Percentiles rank a stretch among this genome's conserved stretches.
These are phyloP conservation scores for Acacia acuminata DNA, from an alignment of 306 rosid species.

Conservation along the genomic window DNA sequence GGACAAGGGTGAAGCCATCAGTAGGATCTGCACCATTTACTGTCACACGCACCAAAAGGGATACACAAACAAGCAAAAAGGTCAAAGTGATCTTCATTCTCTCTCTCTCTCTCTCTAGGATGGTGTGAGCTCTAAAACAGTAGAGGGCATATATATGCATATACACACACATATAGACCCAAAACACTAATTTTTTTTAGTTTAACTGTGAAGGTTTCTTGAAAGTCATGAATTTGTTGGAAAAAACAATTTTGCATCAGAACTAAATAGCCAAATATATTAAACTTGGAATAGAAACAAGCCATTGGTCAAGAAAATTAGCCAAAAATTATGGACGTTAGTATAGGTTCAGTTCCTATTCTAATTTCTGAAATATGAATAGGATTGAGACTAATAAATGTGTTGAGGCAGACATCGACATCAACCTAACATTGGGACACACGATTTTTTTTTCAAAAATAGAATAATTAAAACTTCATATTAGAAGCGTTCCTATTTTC, in stretches of 20 bases:
- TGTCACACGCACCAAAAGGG: not conserved
- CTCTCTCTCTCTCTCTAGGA: not conserved
- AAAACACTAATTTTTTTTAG: not conserved
- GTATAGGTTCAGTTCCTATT: not conserved
- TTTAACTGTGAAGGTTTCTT: not conserved
- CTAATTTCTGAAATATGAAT: too few relatives aligned
- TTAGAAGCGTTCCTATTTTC: not conserved
- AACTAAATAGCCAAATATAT: not conserved
- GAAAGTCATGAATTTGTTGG: not conserved
- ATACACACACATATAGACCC: not conserved
- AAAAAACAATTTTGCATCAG: not conserved
- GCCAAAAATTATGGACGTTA: not conserved
- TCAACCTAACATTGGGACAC: not conserved
- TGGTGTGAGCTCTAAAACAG: not conserved
- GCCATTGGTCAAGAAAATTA: not conserved
- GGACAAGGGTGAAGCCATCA: constrained; percentile 47
- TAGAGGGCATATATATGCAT: not conserved
- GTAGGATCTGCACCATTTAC: constrained; percentile 45
- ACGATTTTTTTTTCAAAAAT: too few relatives aligned
- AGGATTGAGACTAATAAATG: not conserved
- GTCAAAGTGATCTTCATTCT: not conserved
- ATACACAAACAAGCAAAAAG: constrained; percentile 7
- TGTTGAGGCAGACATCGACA: not conserved
- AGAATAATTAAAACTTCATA: not conserved
- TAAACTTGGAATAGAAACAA: not conserved